phyloP scores from a whole-genome alignment of 2,329 filamentous ascomycete genomes.

The Penicillium sp. region DNA sequence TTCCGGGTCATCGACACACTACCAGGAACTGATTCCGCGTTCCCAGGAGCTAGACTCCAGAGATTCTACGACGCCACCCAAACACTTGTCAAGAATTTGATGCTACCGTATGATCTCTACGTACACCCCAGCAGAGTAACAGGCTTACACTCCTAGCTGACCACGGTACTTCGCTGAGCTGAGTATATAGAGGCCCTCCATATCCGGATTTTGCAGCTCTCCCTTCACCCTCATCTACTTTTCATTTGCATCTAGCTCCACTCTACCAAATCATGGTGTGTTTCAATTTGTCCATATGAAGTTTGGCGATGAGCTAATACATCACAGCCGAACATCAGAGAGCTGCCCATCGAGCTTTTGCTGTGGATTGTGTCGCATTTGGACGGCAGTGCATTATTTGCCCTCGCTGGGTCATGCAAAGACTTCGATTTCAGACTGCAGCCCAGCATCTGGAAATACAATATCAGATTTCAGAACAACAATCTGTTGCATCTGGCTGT shows the following conservation, averaged over 20 bases:
- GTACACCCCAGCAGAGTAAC: background rate
- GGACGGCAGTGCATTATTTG: background rate
- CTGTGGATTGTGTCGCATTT: constrained; percentile 3
- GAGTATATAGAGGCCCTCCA: background rate
- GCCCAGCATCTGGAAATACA: background rate
- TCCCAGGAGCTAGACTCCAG: background rate
- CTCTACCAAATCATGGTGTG: background rate
- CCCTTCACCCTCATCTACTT: background rate
- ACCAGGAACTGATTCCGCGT: background rate
- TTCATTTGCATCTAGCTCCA: background rate
- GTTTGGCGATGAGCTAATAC: background rate
- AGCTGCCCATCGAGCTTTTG: background rate
- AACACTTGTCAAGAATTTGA: background rate
- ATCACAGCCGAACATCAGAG: background rate
- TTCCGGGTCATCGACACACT: background rate
- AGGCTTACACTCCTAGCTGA: background rate
- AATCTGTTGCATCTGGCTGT: too few relatives aligned
- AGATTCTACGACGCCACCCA: background rate
- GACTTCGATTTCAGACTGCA: background rate
- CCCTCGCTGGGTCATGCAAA: background rate
- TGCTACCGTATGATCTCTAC: background rate
- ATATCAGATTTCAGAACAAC: constrained; percentile 7
- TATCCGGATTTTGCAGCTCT: background rate
- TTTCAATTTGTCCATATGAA: background rate
- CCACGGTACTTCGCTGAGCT: background rate